Evolutionary conservation across 2,329 filamentous ascomycete genomes (phyloP), one percentile per base, ranked within the genome.

Genomic region (Ophioceras dolichostomum): DNA sequence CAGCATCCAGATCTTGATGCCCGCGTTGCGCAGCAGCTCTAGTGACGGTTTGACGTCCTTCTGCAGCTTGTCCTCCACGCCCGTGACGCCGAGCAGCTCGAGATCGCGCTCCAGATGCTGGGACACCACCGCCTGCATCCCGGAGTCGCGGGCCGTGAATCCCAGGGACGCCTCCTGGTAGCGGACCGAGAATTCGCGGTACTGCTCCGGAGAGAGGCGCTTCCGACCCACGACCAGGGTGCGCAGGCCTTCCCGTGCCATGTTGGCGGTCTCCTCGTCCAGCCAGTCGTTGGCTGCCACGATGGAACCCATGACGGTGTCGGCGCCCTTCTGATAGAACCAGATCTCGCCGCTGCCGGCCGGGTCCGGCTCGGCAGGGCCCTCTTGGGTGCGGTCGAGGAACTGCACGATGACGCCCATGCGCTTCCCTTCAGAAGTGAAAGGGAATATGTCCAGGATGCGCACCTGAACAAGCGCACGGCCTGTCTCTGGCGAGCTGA

Each of bases 1-100:
- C 55, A 98, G 68, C 91, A 98, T 98, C 91, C 91, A 98, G 36
- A 98, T 96, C 59, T 96, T 96, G 61, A 98, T 91, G 19, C 91
- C 91, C 0, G 91, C 91, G 50, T 98, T 98, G 46, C 91, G 84
- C 37, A 98, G 73, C 5, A 98, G 74, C 58, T 98, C 93, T 5
- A 98, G 69, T 0, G 87, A 94, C 1, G 89, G 83, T 57, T 96
- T 98, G 52, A 98, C 91, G 51, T 96, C 87, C 44, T 79, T 80
- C 56, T 98, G 91, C 10, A 98, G 73, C 54, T 94, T 94, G 60
- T 98, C 91, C 58, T 98, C 93, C 0, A 98, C 91, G 45, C 91
- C 91, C 1, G 91, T 98, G 10, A 98, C 88, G n/a, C 91, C 91
- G 2, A 96, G 72, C 5, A 98, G 74, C 54, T 98, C 91, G 0